phyloP scores from a whole-genome alignment of 1,284 basidiomycete species.

The Papiliotrema terrestris region DNA sequence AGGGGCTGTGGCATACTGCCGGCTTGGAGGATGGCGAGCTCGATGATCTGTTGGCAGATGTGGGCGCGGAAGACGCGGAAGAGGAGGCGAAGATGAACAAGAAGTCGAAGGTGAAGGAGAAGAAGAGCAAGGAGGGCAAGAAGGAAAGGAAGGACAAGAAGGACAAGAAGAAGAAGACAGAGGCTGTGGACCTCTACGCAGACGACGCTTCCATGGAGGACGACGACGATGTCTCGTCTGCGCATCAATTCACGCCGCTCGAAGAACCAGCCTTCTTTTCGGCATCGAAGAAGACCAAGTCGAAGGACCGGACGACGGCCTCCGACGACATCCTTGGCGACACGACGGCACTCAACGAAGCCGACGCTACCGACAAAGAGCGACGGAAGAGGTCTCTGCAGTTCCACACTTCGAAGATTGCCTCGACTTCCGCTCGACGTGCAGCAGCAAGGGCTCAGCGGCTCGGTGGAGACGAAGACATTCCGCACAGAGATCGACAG shows the following conservation, averaged over 20 bases:
- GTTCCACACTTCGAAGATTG: conserved; percentile 89
- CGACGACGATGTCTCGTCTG: conserved; percentile 18
- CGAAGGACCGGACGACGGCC: conserved; percentile 22
- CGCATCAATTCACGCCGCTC: conserved; percentile 37
- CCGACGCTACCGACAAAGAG: conserved; percentile 76
- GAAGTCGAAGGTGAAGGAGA: conserved; percentile 40
- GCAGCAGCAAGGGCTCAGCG: conserved; percentile 59
- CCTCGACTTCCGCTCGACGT: conserved; percentile 67
- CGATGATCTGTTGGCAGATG: conserved; percentile 35
- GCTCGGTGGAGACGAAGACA: conserved; percentile 73
- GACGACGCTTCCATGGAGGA: conserved; percentile 25
- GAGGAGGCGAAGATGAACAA: conserved; percentile 20
- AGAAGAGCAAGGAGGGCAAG: conserved; percentile 38
- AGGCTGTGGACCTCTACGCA: conserved; percentile 23
- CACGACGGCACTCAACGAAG: conserved; percentile 61
- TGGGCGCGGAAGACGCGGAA: conserved; percentile 13
- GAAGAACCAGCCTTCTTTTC: conserved; percentile 34
- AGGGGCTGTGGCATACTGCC: conserved; percentile 35
- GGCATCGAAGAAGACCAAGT: conserved; percentile 21
- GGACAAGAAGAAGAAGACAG: conserved; percentile 9
- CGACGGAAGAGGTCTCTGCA: conserved; percentile 73
- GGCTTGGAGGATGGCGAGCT: conserved; percentile 44
- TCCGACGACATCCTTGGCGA: conserved; percentile 70
- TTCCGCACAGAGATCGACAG: conserved; percentile 50
- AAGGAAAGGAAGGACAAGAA: conserved; percentile 22